A percentile compares a stretch with the other conserved stretches of the same genome.
These are phyloP conservation scores for Chytriomyces sp. DNA, from an alignment of 192 early-diverging fungal species.

Conservation along the genomic window DNA sequence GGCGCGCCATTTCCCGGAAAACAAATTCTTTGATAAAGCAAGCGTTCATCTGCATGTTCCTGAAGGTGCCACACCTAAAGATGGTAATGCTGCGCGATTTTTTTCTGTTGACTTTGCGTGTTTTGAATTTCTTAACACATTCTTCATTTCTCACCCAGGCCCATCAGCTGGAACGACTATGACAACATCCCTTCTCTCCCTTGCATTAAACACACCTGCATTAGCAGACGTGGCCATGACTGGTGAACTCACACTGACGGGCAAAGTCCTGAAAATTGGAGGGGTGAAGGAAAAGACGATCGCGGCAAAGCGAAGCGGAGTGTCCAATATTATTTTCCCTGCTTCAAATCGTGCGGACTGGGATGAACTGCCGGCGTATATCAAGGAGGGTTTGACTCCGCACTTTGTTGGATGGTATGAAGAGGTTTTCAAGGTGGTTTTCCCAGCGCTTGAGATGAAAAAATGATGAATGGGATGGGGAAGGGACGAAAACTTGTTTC, in stretches of 20 bases:
- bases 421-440: slow-evolving; percentile 53
- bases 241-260: slow-evolving; percentile 96
- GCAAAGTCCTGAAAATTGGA: slow-evolving; percentile 96
- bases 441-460: slow-evolving; percentile 19
- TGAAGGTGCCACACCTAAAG: slow-evolving; percentile 97
- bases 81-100: slow-evolving; percentile 62
- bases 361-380: slow-evolving; percentile 92
- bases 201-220: slow-evolving; percentile 82
- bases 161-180: slow-evolving; percentile 96
- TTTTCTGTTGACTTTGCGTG: not conserved
- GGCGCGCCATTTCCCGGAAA: slow-evolving; percentile 75
- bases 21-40: slow-evolving; percentile 90
- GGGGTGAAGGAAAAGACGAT: slow-evolving; percentile 98
- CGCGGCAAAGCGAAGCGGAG: slow-evolving; percentile 91
- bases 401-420: slow-evolving; percentile 83
- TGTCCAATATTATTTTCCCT: slow-evolving; percentile 90
- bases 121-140: not conserved
- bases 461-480: too few species aligned
- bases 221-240: slow-evolving; percentile 93
- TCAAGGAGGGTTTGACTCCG: slow-evolving; percentile 87
- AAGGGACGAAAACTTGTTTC: too few species aligned
- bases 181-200: slow-evolving; percentile 90
- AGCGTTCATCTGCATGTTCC: slow-evolving; percentile 94
- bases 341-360: slow-evolving; percentile 88
- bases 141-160: slow-evolving; percentile 49